A percentile compares a stretch with the other conserved stretches of the same genome.
These are phyloP conservation scores for Alternaria incomplexa DNA, from an alignment of 2,329 filamentous ascomycete genomes.

Conservation along the genomic window DNA sequence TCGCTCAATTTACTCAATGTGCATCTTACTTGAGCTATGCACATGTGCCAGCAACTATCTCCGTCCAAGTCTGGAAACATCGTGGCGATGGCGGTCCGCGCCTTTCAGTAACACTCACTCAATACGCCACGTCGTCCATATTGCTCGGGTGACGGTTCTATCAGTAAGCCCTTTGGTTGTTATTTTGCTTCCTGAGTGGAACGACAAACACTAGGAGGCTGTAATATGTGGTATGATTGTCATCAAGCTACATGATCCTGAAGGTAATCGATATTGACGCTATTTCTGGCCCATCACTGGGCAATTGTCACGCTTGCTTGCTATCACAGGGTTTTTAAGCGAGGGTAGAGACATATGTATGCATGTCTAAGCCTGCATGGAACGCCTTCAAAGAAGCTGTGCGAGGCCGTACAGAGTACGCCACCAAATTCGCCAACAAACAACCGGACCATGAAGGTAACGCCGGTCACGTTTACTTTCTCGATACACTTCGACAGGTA, in stretches of 20 bases:
- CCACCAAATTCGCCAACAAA: neutral
- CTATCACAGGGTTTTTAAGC: neutral
- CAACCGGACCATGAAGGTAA: neutral
- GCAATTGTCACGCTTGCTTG: neutral
- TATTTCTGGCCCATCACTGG: neutral
- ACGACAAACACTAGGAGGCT: neutral
- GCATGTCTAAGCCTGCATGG: neutral
- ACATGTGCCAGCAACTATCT: neutral
- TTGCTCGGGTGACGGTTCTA: neutral
- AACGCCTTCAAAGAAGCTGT: neutral
- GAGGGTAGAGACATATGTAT: neutral
- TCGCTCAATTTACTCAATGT: neutral
- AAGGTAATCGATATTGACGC: neutral
- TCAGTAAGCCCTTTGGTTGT: neutral
- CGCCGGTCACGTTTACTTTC: neutral
- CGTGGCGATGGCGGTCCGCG: neutral
- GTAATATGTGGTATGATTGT: neutral
- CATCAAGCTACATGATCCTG: neutral
- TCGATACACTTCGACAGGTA: neutral
- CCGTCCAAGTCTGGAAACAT: neutral
- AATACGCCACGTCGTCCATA: neutral
- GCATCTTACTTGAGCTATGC: neutral
- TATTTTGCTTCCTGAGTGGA: neutral
- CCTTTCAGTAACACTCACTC: neutral
- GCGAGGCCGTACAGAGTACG: neutral